These are phyloP conservation scores for Penicillium janthinellum DNA, from an alignment of 2,329 filamentous ascomycete genomes.

Conservation along the genomic window DNA sequence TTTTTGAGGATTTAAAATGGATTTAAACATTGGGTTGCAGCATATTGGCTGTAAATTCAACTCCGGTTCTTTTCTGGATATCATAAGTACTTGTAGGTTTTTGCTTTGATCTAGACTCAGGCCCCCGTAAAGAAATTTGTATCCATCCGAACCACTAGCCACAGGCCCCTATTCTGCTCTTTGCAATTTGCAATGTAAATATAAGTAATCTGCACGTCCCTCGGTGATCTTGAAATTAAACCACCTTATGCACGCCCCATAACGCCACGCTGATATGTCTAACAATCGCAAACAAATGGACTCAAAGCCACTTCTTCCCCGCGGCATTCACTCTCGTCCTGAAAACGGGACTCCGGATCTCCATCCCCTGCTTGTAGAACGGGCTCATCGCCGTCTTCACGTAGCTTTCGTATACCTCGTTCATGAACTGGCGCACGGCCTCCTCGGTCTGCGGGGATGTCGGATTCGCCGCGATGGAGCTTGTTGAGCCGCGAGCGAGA, in stretches of 20 bases:
- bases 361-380: conserved; percentile 85
- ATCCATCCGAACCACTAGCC: background rate
- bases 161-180: background rate
- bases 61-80: conserved; percentile 7
- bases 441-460: conserved; percentile 90
- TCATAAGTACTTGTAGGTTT: conserved; percentile 8
- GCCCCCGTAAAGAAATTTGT: background rate
- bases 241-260: conserved; percentile 9
- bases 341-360: conserved; percentile 85
- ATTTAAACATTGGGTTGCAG: conserved; percentile 6
- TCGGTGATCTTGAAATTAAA: background rate
- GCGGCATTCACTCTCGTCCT: conserved; percentile 78
- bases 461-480: conserved; percentile 80
- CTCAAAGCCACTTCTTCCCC: conserved; percentile 85
- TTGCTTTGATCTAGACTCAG: background rate
- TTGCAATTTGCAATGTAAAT: too few species aligned
- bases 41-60: background rate
- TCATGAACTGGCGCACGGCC: conserved; percentile 91
- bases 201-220: background rate
- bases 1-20: background rate
- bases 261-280: conserved; percentile 27
- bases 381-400: conserved; percentile 97
- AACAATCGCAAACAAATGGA: conserved; percentile 1
- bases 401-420: conserved; percentile 94
- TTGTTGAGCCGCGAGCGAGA: conserved; percentile 55